Conservation (phyloP, 306 rosid species). For the Carpinus fangiana region DNA sequence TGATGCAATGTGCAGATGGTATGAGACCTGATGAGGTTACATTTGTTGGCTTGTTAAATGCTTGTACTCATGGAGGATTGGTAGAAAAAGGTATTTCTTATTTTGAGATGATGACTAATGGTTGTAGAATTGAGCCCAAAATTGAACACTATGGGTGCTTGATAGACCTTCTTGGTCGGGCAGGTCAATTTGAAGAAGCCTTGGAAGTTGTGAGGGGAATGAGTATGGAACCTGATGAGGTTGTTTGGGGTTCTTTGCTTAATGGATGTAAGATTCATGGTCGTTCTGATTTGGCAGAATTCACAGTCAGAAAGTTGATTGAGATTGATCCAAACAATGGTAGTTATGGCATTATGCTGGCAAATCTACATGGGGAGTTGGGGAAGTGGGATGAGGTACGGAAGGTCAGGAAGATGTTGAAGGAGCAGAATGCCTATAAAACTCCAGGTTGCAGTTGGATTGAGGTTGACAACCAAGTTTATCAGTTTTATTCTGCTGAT, state of each 20-base stretch:
- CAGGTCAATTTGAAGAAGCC: constrained; percentile 75
- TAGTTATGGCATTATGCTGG: constrained; percentile 63
- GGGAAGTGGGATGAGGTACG: constrained; percentile 80
- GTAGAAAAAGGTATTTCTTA: constrained; percentile 61
- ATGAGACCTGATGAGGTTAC: constrained; percentile 65
- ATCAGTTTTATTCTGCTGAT: constrained; percentile 67
- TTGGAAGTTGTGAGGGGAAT: constrained; percentile 57
- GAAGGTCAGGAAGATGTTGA: constrained; percentile 52
- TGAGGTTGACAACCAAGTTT: constrained; percentile 62
- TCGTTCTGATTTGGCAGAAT: constrained; percentile 64
- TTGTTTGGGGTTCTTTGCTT: constrained; percentile 82
- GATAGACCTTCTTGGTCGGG: constrained; percentile 81
- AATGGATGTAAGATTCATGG: constrained; percentile 76
- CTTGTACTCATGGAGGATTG: constrained; percentile 81
- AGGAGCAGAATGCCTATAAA: constrained; percentile 52
- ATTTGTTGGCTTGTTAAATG: constrained; percentile 73
- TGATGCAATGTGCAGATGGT: constrained; percentile 38
- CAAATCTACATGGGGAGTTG: constrained; percentile 58
- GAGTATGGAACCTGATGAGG: constrained; percentile 80
- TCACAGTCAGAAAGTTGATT: constrained; percentile 54
- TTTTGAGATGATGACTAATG: constrained; percentile 54
- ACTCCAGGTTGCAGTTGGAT: constrained; percentile 89
- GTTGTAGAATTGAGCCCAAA: constrained; percentile 52
- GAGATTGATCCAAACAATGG: constrained; percentile 72
- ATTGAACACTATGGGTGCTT: constrained; percentile 78